phyloP scores from a whole-genome alignment of 192 early-diverging fungal species.

The Backusella macrospora region DNA sequence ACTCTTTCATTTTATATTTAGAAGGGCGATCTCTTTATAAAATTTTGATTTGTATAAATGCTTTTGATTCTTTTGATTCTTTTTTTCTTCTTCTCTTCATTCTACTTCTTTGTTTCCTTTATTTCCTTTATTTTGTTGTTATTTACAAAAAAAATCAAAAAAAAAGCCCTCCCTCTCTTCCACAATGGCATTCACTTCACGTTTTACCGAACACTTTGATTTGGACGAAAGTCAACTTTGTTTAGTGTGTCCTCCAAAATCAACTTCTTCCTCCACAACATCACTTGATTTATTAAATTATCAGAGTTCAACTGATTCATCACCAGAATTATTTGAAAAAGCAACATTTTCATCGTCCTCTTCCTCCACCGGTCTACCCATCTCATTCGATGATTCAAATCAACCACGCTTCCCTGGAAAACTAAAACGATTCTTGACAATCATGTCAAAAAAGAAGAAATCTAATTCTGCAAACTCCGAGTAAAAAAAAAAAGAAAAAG shows the following conservation, averaged over 20 bases:
- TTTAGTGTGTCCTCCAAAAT: not conserved
- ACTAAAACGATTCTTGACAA: constrained; percentile 4
- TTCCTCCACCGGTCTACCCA: not conserved
- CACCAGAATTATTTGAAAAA: not conserved
- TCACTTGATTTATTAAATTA: not conserved
- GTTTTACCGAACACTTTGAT: constrained; percentile 32
- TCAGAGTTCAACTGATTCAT: not conserved
- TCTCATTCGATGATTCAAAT: not conserved
- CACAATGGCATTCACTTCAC: constrained; percentile 21
- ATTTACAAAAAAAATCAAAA: not conserved
- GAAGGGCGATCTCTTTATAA: too few species aligned
- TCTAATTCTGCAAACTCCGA: not conserved
- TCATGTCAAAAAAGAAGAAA: constrained; percentile 2
- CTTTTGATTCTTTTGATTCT: too few species aligned
- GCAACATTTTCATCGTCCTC: not conserved
- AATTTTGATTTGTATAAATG: too few species aligned
- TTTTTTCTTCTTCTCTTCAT: too few species aligned
- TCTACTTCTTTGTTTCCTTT: not conserved
- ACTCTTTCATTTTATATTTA: too few species aligned
- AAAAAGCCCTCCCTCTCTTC: too few species aligned
- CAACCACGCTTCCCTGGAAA: not conserved
- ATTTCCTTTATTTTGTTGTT: constrained; percentile 1
- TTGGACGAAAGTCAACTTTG: not conserved
- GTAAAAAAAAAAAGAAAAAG: not conserved
- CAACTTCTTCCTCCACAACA: not conserved